Percentiles rank a stretch among this genome's conserved stretches.
phyloP scores from a whole-genome alignment of 768 basidiomycete genomes.

The Lactarius hengduanensis region DNA sequence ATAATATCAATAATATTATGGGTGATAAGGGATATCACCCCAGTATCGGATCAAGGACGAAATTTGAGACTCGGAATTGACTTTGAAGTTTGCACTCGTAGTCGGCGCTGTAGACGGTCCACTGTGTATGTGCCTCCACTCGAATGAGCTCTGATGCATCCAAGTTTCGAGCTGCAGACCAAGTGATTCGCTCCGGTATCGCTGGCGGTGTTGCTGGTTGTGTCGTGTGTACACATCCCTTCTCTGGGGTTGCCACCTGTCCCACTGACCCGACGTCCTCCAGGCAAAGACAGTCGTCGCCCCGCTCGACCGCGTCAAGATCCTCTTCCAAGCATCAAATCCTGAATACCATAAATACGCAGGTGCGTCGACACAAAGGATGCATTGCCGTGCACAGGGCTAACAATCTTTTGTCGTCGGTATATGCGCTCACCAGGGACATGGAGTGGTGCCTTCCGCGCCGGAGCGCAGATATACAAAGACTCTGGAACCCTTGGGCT shows the following conservation, averaged over 20 bases:
- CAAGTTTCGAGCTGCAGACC: conserved; percentile 29
- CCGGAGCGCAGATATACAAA: conserved; percentile 67
- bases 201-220: conserved; percentile 95
- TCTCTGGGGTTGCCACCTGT: conserved; percentile 7
- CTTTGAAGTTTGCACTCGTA: background rate
- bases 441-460: conserved; percentile 81
- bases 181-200: conserved; percentile 74
- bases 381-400: no score
- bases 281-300: conserved; percentile 95
- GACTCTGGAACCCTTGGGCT: conserved; percentile 73
- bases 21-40: background rate
- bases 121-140: conserved; percentile 25
- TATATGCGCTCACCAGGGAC: conserved; percentile 53
- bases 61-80: background rate
- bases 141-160: conserved; percentile 63
- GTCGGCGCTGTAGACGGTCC: background rate
- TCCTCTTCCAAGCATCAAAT: conserved; percentile 96
- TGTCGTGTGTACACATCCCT: conserved; percentile 58
- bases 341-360: conserved; percentile 93
- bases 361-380: conserved; percentile 47
- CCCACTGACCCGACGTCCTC: conserved; percentile 21
- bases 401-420: background rate
- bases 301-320: conserved; percentile 96
- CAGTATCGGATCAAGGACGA: no score
- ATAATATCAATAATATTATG: background rate